phyloP scores from a whole-genome alignment of 805 yeast genomes.

The Tetrapisispora arboricola region DNA sequence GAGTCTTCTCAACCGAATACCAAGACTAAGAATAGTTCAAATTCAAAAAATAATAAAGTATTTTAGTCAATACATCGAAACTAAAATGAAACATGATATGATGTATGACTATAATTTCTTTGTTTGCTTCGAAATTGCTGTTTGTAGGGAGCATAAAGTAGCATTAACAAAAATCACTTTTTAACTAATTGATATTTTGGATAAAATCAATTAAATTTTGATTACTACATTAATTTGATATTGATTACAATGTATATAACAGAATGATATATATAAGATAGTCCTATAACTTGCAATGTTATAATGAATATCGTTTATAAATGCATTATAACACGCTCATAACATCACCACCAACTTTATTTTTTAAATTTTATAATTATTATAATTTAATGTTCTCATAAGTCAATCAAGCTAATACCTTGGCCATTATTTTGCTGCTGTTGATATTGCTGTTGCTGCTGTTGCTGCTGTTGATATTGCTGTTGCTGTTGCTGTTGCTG shows the following conservation, averaged over 20 bases:
- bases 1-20: no score
- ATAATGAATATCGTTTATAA: neutral
- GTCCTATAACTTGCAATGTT: neutral
- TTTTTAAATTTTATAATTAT: neutral
- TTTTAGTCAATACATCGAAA: no score
- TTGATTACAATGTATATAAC: neutral
- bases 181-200: no score
- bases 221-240: neutral
- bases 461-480: slow-evolving; percentile 9
- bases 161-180: no score
- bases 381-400: neutral
- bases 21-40: no score
- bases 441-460: slow-evolving; percentile 29
- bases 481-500: slow-evolving; percentile 28
- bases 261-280: neutral
- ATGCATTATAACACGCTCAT: neutral
- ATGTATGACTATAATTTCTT: no score
- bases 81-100: no score
- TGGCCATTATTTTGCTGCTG: slow-evolving; percentile 9
- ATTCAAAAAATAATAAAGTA: no score
- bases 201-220: no score
- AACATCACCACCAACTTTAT: neutral
- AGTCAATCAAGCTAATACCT: slow-evolving; percentile 5
- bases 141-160: no score
- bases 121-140: no score